Evolutionary conservation across 257 asterid species (phyloP), one percentile per base, ranked within the genome.

Genomic region (Buddleja alternifolia): DNA sequence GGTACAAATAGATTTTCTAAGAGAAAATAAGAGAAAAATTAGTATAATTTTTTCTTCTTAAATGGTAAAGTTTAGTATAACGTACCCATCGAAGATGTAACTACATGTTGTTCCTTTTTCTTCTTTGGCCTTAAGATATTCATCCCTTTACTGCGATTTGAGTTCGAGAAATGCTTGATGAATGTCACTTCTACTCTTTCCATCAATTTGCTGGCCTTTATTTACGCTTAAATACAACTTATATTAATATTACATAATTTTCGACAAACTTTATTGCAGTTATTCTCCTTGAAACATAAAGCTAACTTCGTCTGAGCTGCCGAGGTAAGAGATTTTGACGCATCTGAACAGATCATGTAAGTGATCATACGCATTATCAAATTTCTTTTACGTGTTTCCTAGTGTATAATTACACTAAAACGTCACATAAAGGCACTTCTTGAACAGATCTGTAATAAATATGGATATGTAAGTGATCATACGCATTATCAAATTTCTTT

Each of bases 251-350:
- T 29, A 29, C 5, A 29, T 29, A n/a, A 29, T 29, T 29, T 29
- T 5, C 3, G 5, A n/a, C n/a, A n/a, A n/a, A n/a, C n/a, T n/a
- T n/a, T n/a, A n/a, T n/a, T n/a, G n/a, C 48, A n/a, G 19, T 5
- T 5, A 20, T 36, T 14, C 21, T 24, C 8, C 42, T 16, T 36
- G 21, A 32, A 20, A 37, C n/a, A 9, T 32, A 34, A 25, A 62
- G 39, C 73, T 48, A 63, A 86, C 93, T 85, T 86, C 79, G 23
- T 86, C 85, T 1, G 87, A 86, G 81, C 74, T 86, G 66, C 89
- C 84, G 10, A 86, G 71, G 72, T 81, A 79, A 66, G 90, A n/a
- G n/a, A n/a, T n/a, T n/a, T n/a, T n/a, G n/a, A n/a, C n/a, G n/a
- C n/a, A n/a, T n/a, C n/a, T 59, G 86, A 78, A 68, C 85, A 62